These are phyloP conservation scores for Aureobasidium vineae DNA, from an alignment of 2,329 filamentous ascomycete genomes.

Conservation along the genomic window DNA sequence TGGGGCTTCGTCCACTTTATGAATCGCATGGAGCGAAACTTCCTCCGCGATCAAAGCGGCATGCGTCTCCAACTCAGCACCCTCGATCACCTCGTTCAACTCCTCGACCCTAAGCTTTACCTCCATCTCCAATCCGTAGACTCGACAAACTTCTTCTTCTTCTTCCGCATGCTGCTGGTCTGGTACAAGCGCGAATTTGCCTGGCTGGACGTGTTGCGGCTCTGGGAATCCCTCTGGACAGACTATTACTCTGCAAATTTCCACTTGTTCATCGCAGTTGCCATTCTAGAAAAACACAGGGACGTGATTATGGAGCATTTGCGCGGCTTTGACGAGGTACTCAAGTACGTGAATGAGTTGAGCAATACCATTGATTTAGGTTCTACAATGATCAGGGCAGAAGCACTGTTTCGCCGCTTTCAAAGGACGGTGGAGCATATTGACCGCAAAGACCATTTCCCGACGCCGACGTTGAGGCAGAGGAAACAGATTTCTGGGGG, in stretches of 20 bases:
- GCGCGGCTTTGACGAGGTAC: slow-evolving; percentile 90
- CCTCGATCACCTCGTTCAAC: slow-evolving; percentile 90
- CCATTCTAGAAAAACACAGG: slow-evolving; percentile 83
- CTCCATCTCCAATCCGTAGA: slow-evolving; percentile 85
- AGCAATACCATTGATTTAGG: slow-evolving; percentile 90
- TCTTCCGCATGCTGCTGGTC: slow-evolving; percentile 97
- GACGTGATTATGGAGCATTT: slow-evolving; percentile 95
- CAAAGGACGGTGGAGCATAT: slow-evolving; percentile 85
- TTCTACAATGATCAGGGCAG: slow-evolving; percentile 80
- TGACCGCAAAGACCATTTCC: slow-evolving; percentile 88
- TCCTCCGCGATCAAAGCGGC: slow-evolving; percentile 89
- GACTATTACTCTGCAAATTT: slow-evolving; percentile 87
- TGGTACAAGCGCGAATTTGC: slow-evolving; percentile 99
- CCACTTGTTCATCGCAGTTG: slow-evolving; percentile 89
- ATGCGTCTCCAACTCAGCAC: slow-evolving; percentile 91
- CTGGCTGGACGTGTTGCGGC: slow-evolving; percentile 78
- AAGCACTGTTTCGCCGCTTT: slow-evolving; percentile 84
- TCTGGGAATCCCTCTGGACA: slow-evolving; percentile 96
- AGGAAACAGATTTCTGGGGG: slow-evolving; percentile 43
- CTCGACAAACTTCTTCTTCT: slow-evolving; percentile 99
- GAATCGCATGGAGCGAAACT: slow-evolving; percentile 97
- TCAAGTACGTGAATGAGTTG: slow-evolving; percentile 98
- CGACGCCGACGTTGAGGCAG: slow-evolving; percentile 52
- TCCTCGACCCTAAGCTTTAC: slow-evolving; percentile 95
- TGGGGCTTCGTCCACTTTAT: slow-evolving; percentile 97